Evolutionary conservation across 208 protist genomes (phyloP).

Genomic region (Trypanosomatidae sp.): DNA sequence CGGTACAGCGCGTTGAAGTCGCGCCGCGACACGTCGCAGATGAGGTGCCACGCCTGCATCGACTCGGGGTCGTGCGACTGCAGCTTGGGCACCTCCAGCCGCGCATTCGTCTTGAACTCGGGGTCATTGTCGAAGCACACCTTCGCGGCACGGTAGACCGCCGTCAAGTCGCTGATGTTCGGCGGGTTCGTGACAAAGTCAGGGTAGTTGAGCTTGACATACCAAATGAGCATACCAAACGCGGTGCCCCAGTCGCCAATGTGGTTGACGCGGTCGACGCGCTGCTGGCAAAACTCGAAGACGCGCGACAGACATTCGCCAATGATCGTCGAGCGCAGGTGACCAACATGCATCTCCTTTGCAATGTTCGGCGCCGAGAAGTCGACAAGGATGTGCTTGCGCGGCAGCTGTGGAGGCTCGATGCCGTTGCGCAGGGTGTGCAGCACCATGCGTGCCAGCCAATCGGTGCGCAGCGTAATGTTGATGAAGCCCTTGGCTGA

Average conservation of each 20-base stretch:
- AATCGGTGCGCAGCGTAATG: conserved; percentile 56
- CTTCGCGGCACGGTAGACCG: conserved; percentile 93
- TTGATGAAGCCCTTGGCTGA: conserved; percentile 92
- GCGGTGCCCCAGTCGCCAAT: conserved; percentile 98
- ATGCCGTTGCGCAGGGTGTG: conserved; percentile 50
- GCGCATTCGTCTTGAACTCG: conserved; percentile 88
- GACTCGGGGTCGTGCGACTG: conserved; percentile 70
- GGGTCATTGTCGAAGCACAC: conserved; percentile 88
- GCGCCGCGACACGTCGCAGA: conserved; percentile 87
- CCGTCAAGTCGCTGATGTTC: conserved; percentile 89
- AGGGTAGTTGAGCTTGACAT: conserved; percentile 90
- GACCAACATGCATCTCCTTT: conserved; percentile 98
- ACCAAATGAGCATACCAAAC: conserved; percentile 97
- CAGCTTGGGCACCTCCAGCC: conserved; percentile 87
- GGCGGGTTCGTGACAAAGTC: conserved; percentile 80
- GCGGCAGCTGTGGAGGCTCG: conserved; percentile 35
- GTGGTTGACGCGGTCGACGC: conserved; percentile 96
- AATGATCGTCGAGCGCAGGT: conserved; percentile 98
- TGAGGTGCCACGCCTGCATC: conserved; percentile 83
- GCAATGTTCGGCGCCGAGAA: conserved; percentile 98
- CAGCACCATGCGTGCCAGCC: conserved; percentile 32
- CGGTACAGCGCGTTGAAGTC: conserved; percentile 93
- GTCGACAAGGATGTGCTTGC: conserved; percentile 89
- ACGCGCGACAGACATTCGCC: conserved; percentile 91
- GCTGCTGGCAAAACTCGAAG: conserved; percentile 90